A percentile compares a stretch with the other conserved stretches of the same genome.
phyloP scores from a whole-genome alignment of 202 grass and related monocot genomes.

The Panicum hallii region DNA sequence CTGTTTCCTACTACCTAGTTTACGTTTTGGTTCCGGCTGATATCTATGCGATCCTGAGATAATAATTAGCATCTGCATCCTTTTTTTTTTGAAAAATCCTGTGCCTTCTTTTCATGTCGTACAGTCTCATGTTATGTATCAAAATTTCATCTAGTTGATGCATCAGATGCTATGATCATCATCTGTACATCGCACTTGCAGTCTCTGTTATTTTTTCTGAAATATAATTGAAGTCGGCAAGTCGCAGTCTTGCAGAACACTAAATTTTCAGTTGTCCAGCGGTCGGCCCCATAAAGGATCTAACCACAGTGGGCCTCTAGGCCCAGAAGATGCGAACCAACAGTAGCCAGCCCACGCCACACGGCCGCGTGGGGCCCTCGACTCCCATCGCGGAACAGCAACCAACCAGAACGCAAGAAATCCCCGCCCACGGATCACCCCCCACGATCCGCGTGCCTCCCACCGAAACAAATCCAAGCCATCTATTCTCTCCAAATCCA shows the following conservation, averaged over 20 bases:
- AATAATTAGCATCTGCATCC: neutral
- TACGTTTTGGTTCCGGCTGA: neutral
- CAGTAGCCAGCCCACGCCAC: neutral
- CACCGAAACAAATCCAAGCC: neutral
- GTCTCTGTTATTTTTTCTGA: no score
- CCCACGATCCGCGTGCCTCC: constrained; percentile 39
- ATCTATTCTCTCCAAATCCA: neutral
- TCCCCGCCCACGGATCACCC: constrained; percentile 33
- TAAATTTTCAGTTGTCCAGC: no score
- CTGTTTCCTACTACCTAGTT: neutral
- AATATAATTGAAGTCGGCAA: no score
- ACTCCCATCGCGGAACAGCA: neutral
- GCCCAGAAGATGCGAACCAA: neutral
- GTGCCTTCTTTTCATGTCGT: neutral
- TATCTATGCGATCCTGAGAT: neutral
- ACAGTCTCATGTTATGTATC: neutral
- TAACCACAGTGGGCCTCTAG: neutral
- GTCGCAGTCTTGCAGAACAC: no score
- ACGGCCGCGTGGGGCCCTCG: neutral
- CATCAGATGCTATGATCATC: neutral
- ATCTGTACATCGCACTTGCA: neutral
- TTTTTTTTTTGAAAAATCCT: neutral
- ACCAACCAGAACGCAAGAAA: constrained; percentile 30
- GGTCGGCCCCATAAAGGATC: no score
- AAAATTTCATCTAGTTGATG: no score